These are phyloP conservation scores for Gynostemma pentaphyllum DNA, from an alignment of 306 rosid species.

Conservation along the genomic window DNA sequence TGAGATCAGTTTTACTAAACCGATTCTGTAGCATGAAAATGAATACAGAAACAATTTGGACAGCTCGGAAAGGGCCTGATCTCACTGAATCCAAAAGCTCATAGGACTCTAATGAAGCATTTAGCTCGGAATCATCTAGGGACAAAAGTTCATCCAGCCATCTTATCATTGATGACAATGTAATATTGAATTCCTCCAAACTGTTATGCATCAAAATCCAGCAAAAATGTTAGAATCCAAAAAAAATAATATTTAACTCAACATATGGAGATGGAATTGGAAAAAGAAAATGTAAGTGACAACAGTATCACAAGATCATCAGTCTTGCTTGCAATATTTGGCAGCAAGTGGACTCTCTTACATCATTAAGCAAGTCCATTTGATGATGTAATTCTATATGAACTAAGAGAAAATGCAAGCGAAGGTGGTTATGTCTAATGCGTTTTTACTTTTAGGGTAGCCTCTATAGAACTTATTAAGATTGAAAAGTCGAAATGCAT, in stretches of 20 bases:
- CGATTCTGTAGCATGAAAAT: conserved; percentile 48
- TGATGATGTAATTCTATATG: background rate
- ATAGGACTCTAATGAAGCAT: conserved; percentile 52
- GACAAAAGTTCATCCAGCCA: conserved; percentile 63
- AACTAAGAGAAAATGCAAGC: no score
- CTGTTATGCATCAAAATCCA: conserved; percentile 24
- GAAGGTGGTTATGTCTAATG: background rate
- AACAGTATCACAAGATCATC: background rate
- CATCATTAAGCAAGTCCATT: background rate
- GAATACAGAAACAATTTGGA: conserved; percentile 57
- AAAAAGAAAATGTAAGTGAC: background rate
- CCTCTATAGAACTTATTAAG: no score
- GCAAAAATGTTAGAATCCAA: conserved; percentile 11
- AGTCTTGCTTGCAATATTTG: background rate
- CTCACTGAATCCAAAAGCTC: conserved; percentile 48
- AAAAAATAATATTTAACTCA: background rate
- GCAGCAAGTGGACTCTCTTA: background rate
- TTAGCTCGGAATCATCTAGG: conserved; percentile 49
- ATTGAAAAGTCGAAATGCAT: background rate
- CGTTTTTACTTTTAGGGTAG: background rate
- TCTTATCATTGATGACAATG: conserved; percentile 42
- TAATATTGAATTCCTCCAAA: conserved; percentile 53
- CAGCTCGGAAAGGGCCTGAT: conserved; percentile 74
- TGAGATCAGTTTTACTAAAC: conserved; percentile 18
- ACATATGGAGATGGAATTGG: background rate